Conservation (phyloP, 2,329 filamentous ascomycete species). For the Fusarium brachygibbosum region DNA sequence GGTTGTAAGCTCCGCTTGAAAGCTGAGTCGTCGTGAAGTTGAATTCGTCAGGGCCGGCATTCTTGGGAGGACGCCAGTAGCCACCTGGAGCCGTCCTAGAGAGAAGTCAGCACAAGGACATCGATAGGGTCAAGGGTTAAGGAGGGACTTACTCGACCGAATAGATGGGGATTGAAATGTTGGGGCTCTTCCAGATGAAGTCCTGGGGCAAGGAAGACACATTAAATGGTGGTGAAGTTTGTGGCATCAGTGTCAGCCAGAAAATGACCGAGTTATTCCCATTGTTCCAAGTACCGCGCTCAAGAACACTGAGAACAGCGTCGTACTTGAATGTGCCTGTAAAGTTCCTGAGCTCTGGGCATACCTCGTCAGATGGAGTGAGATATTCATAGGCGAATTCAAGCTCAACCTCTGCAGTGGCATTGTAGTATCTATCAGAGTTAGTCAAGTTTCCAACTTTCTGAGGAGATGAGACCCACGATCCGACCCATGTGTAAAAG, state of each 20-base stretch:
- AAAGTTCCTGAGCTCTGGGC: constrained; percentile 1
- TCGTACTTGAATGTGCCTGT: background rate
- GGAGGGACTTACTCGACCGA: background rate
- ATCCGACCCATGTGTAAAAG: constrained; percentile 21
- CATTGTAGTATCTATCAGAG: constrained; percentile 12
- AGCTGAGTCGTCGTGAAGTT: constrained; percentile 7
- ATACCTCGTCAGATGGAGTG: background rate
- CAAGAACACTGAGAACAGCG: constrained; percentile 4
- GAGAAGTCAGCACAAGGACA: background rate
- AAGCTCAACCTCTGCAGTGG: constrained; percentile 8
- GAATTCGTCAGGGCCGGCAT: background rate
- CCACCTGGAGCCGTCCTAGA: background rate
- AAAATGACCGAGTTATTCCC: constrained; percentile 9
- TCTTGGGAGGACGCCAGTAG: background rate
- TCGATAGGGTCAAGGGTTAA: fast-evolving
- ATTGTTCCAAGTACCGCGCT: constrained; percentile 7
- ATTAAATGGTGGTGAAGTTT: background rate
- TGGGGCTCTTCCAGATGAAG: fast-evolving
- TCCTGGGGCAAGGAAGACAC: background rate
- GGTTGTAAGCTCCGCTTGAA: background rate
- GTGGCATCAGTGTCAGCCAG: constrained; percentile 5
- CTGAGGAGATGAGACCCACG: background rate
- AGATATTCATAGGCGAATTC: background rate
- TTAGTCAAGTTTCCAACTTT: background rate
- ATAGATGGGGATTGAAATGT: background rate